phyloP scores from a whole-genome alignment of 164 flowering plant species.

The Chimonanthus salicifolius region DNA sequence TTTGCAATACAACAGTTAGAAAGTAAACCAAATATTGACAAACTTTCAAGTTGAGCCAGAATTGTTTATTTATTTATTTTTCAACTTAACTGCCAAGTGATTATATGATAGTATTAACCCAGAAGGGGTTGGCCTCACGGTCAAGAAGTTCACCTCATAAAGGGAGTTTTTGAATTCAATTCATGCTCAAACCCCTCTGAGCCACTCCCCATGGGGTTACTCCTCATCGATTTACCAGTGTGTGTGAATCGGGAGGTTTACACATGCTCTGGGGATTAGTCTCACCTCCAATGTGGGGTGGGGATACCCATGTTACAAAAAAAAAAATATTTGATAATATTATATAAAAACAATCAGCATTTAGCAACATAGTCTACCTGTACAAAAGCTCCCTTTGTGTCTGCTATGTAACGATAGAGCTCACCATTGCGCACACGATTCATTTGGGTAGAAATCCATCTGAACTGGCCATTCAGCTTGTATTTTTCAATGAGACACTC shows the following conservation, averaged over 20 bases:
- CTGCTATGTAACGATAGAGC: constrained; percentile 84
- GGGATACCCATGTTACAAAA: too few relatives aligned
- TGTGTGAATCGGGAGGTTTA: too few relatives aligned
- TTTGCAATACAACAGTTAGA: not conserved
- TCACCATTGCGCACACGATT: constrained; percentile 95
- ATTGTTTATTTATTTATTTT: not conserved
- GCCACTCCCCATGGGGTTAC: too few relatives aligned
- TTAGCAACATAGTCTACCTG: constrained; percentile 20
- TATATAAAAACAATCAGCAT: not conserved
- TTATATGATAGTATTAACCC: too few relatives aligned
- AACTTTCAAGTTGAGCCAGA: not conserved
- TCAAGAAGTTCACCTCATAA: too few relatives aligned
- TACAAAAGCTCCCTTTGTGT: constrained; percentile 81
- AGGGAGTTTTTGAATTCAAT: too few relatives aligned
- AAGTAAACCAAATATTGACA: not conserved
- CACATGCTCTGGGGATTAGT: too few relatives aligned
- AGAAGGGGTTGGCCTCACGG: too few relatives aligned
- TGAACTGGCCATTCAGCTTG: constrained; percentile 83
- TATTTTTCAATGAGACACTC: constrained; percentile 61
- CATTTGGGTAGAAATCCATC: constrained; percentile 98
- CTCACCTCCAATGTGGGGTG: too few relatives aligned
- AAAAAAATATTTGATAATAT: too few relatives aligned
- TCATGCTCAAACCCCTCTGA: too few relatives aligned
- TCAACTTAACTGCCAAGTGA: not conserved
- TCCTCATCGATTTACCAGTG: too few relatives aligned